Conservation (phyloP, 352 stramenopile species). For the Pythium guiyangense region DNA sequence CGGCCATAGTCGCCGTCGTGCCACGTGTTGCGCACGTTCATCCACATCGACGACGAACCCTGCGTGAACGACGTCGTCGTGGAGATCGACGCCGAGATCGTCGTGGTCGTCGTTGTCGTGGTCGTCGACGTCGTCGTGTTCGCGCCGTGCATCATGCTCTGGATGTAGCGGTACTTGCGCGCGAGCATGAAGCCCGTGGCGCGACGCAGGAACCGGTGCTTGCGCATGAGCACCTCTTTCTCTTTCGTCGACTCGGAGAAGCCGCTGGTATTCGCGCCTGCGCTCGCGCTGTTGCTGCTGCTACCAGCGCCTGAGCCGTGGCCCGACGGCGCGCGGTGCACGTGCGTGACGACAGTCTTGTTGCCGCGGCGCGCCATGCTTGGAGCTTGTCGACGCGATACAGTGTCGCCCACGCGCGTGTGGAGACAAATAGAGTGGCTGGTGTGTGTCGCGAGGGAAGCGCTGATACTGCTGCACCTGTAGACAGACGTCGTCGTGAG, state of each 20-base stretch:
- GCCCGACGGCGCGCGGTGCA: conserved; percentile 28
- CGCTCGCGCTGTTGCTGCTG: conserved; percentile 2
- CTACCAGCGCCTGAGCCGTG: conserved; percentile 2
- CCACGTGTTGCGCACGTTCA: conserved; percentile 20
- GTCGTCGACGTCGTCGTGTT: conserved; percentile 3
- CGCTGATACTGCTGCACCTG: too few relatives aligned
- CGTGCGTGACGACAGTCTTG: conserved; percentile 39
- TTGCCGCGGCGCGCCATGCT: conserved; percentile 49
- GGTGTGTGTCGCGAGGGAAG: too few relatives aligned
- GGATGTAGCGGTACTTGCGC: conserved; percentile 60
- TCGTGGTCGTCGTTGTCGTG: conserved; percentile 10
- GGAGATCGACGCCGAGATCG: conserved; percentile 7
- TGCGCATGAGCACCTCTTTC: conserved; percentile 48
- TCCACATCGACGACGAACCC: conserved; percentile 14
- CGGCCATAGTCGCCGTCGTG: conserved; percentile 14
- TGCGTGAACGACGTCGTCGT: conserved; percentile 20
- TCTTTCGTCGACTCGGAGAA: conserved; percentile 20
- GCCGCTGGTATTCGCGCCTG: neutral
- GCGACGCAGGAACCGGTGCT: conserved; percentile 53
- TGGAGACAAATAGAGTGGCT: too few relatives aligned
- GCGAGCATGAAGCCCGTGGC: conserved; percentile 70
- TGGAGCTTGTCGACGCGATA: neutral
- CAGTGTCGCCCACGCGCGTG: too few relatives aligned
- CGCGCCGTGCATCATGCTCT: conserved; percentile 16
- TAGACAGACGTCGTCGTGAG: too few relatives aligned